Evolutionary conservation across 2,329 filamentous ascomycete genomes (phyloP).

Genomic region (Colletotrichum siamense): DNA sequence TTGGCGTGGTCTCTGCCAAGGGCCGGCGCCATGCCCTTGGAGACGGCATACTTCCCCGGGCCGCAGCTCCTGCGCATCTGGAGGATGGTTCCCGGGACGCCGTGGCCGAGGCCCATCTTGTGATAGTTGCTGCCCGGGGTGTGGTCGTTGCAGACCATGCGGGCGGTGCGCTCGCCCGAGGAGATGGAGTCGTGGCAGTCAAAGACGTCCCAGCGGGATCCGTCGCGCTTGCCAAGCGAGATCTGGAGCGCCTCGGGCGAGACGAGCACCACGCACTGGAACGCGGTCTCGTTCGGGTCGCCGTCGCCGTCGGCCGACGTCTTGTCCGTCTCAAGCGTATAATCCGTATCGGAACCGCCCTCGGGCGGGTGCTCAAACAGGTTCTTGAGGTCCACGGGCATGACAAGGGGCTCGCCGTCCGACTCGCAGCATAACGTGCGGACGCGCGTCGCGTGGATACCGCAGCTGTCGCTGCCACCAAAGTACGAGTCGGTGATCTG

Average conservation of each 20-base stretch:
- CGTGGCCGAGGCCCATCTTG: not conserved
- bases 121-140: not conserved
- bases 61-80: conserved; percentile 1
- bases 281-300: conserved; percentile 34
- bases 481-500: conserved; percentile 32
- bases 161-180: not conserved
- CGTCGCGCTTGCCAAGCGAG: conserved; percentile 45
- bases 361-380: conserved; percentile 38
- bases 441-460: not conserved
- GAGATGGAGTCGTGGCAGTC: conserved; percentile 34
- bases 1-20: not conserved
- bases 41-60: conserved; percentile 6
- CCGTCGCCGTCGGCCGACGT: conserved; percentile 26
- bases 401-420: conserved; percentile 32
- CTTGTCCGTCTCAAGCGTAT: conserved; percentile 32
- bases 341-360: conserved; percentile 33
- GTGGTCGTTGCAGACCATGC: conserved; percentile 3
- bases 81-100: conserved; percentile 10
- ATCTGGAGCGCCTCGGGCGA: conserved; percentile 36
- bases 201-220: conserved; percentile 49
- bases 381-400: conserved; percentile 40
- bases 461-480: conserved; percentile 29
- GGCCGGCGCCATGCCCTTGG: not conserved
- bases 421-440: conserved; percentile 25
- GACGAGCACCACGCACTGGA: conserved; percentile 37